These are phyloP conservation scores for Beauveria asiatica DNA, from an alignment of 2,329 filamentous ascomycete genomes.

Conservation along the genomic window DNA sequence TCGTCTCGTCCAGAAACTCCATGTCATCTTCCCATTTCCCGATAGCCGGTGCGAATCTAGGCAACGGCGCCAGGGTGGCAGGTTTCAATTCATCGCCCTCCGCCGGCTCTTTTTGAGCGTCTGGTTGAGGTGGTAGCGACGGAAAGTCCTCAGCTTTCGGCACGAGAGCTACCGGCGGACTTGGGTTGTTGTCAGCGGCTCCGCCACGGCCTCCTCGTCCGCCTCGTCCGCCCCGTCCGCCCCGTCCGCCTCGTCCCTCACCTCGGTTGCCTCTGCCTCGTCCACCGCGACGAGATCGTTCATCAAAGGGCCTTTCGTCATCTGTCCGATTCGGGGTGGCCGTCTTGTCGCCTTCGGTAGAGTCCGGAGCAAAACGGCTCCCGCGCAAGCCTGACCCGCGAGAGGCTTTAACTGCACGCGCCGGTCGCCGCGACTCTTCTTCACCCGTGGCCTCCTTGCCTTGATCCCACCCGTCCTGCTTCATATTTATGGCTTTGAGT, in stretches of 20 bases:
- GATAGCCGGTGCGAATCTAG: constrained; percentile 30
- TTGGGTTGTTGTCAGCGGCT: constrained; percentile 6
- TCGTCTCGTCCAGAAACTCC: constrained; percentile 38
- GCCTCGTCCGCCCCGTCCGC: constrained; percentile 19
- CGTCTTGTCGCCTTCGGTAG: constrained; percentile 23
- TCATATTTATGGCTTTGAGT: constrained; percentile 47
- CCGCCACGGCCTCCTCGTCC: constrained; percentile 26
- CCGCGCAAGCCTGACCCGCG: constrained; percentile 28
- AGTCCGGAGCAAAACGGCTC: constrained; percentile 34
- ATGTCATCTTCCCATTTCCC: constrained; percentile 52
- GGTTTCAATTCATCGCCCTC: constrained; percentile 19
- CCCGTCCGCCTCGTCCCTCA: constrained; percentile 21
- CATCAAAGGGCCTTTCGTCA: constrained; percentile 23
- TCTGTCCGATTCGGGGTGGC: constrained; percentile 25
- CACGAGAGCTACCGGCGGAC: constrained; percentile 14
- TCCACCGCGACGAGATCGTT: constrained; percentile 25
- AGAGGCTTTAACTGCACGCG: constrained; percentile 33
- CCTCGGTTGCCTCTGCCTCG: constrained; percentile 25
- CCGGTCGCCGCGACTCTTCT: constrained; percentile 32
- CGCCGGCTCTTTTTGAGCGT: constrained; percentile 17
- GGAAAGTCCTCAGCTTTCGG: constrained; percentile 28
- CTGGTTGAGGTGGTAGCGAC: constrained; percentile 22
- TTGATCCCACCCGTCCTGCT: constrained; percentile 50
- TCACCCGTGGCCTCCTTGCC: constrained; percentile 40
- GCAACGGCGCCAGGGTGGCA: constrained; percentile 21